phyloP scores from a whole-genome alignment of 163 green algal species.

The Smithsoniella earleae region DNA sequence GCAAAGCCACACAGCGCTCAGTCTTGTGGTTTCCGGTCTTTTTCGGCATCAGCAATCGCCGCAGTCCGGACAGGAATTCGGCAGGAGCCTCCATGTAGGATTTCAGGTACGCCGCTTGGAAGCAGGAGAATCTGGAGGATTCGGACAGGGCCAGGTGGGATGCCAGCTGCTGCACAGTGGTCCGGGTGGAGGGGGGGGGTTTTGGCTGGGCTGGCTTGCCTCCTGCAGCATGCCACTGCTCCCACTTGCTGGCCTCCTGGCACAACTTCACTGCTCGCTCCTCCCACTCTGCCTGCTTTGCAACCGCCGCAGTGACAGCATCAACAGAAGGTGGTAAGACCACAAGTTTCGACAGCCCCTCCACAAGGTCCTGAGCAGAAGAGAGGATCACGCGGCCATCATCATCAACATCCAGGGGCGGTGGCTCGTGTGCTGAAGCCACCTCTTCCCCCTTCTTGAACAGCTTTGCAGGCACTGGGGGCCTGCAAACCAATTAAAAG shows the following conservation, averaged over 20 bases:
- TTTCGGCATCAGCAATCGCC: neutral
- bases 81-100: neutral
- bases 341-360: neutral
- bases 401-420: neutral
- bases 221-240: neutral
- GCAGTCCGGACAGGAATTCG: neutral
- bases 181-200: neutral
- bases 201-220: neutral
- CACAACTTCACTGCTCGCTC: neutral
- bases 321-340: neutral
- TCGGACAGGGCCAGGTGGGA: neutral
- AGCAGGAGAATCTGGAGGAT: neutral
- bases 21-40: neutral
- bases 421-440: neutral
- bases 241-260: neutral
- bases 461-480: neutral
- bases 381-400: neutral
- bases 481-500: constrained; percentile 14
- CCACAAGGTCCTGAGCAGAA: neutral
- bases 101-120: neutral
- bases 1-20: neutral
- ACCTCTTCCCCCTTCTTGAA: neutral
- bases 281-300: neutral
- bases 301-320: neutral
- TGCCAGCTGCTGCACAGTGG: neutral